A percentile compares a stretch with the other conserved stretches of the same genome.
phyloP scores from a whole-genome alignment of 805 yeast genomes.

The Wickerhamomyces kurtzmanii region DNA sequence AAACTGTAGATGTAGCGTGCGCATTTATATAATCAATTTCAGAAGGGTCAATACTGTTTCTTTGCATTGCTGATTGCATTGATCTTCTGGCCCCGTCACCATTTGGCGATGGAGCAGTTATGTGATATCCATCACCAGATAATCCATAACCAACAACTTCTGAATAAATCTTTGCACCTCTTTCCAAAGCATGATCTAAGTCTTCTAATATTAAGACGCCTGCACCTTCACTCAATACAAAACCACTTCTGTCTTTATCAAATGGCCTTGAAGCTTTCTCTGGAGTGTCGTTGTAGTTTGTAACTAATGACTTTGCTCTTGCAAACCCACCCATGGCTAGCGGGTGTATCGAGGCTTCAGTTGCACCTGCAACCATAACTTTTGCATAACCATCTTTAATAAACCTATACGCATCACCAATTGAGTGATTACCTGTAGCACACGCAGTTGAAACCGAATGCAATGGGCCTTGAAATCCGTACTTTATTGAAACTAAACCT shows the following conservation, averaged over 20 bases:
- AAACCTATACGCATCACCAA: slow-evolving; percentile 86
- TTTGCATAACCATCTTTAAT: slow-evolving; percentile 74
- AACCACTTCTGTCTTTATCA: slow-evolving; percentile 70
- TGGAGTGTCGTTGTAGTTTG: slow-evolving; percentile 55
- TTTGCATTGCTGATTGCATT: slow-evolving; percentile 64
- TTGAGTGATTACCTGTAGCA: slow-evolving; percentile 90
- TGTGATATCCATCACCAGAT: slow-evolving; percentile 86
- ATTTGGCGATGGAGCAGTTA: slow-evolving; percentile 78
- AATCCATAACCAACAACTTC: slow-evolving; percentile 85
- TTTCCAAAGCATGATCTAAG: slow-evolving; percentile 57
- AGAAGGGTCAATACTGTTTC: slow-evolving; percentile 34
- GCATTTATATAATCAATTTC: slow-evolving; percentile 80
- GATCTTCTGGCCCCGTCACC: slow-evolving; percentile 83
- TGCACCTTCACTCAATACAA: slow-evolving; percentile 89
- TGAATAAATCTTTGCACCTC: slow-evolving; percentile 66
- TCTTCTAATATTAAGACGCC: slow-evolving; percentile 75
- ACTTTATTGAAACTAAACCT: slow-evolving; percentile 76
- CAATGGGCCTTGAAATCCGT: slow-evolving; percentile 73
- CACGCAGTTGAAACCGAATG: slow-evolving; percentile 92
- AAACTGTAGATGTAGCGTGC: slow-evolving; percentile 87
- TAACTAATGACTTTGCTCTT: slow-evolving; percentile 71
- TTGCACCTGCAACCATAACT: slow-evolving; percentile 89
- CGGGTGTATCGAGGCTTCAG: slow-evolving; percentile 84
- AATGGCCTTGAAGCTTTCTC: slow-evolving; percentile 75
- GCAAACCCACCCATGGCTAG: slow-evolving; percentile 85